A percentile compares a stretch with the other conserved stretches of the same genome.
Evolutionary conservation across 257 asterid genomes (phyloP).

Genomic region (Dorcoceras hygrometricum): DNA sequence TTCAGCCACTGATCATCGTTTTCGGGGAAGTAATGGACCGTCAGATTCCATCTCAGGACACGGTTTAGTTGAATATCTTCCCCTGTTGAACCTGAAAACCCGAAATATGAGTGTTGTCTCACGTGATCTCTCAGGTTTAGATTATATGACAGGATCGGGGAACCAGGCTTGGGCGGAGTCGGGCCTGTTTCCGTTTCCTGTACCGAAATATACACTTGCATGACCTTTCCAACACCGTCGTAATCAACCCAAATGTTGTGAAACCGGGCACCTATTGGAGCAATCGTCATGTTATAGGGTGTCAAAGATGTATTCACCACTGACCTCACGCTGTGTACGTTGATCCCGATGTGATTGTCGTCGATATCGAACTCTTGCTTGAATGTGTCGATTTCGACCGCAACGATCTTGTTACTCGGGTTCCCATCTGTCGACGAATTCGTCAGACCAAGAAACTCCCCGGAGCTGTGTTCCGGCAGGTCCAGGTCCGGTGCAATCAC

Average conservation of each 20-base stretch:
- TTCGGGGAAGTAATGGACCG: conserved; percentile 33
- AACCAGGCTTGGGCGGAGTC: conserved; percentile 36
- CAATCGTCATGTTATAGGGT: conserved; percentile 26
- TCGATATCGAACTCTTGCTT: conserved; percentile 34
- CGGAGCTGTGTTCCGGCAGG: conserved; percentile 32
- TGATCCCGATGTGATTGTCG: conserved; percentile 36
- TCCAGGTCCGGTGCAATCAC: conserved; percentile 30
- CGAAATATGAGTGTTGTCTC: conserved; percentile 32
- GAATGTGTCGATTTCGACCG: conserved; percentile 38
- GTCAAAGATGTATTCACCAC: conserved; percentile 16
- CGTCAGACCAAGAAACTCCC: conserved; percentile 39
- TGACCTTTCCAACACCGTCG: conserved; percentile 32
- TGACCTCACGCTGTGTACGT: conserved; percentile 31
- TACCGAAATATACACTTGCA: conserved; percentile 34
- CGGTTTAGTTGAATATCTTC: background rate
- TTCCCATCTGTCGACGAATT: conserved; percentile 23
- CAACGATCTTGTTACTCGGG: conserved; percentile 23
- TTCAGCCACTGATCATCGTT: conserved; percentile 16
- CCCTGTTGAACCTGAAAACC: conserved; percentile 28
- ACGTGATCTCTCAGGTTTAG: conserved; percentile 26
- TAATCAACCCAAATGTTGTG: conserved; percentile 41
- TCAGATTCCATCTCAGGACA: conserved; percentile 52
- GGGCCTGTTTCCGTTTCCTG: conserved; percentile 14
- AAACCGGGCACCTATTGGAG: conserved; percentile 21
- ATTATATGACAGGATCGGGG: conserved; percentile 30